A percentile compares a stretch with the other conserved stretches of the same genome.
Evolutionary conservation across 257 asterid species (phyloP).

Genomic region (Solanum dulcamara): DNA sequence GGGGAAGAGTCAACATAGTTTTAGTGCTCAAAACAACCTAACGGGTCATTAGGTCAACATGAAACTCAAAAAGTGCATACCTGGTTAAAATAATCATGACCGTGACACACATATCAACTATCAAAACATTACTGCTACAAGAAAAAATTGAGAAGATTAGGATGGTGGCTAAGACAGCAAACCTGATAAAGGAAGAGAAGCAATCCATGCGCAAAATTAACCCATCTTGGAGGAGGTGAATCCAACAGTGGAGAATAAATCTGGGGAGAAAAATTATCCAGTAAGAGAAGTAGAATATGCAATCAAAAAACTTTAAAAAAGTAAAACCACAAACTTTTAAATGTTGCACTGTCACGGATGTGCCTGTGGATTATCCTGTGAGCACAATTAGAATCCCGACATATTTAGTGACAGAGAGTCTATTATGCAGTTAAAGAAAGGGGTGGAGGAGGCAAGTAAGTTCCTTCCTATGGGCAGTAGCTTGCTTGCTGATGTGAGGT

Average conservation of each 20-base stretch:
- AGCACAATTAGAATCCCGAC: conserved; percentile 27
- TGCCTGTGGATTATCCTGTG: conserved; percentile 41
- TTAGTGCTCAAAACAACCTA: no score
- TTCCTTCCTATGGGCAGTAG: conserved; percentile 40
- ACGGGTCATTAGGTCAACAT: no score
- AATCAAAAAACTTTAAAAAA: not conserved
- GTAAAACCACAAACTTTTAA: not conserved
- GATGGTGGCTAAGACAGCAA: not conserved
- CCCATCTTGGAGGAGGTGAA: conserved; percentile 97
- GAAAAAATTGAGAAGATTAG: not conserved
- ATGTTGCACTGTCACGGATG: conserved; percentile 20
- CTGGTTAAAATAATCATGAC: not conserved
- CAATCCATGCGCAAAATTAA: conserved; percentile 79
- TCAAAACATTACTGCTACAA: not conserved
- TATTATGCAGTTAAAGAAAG: conserved; percentile 41
- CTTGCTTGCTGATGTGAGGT: conserved; percentile 11
- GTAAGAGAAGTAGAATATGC: not conserved
- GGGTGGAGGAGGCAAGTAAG: conserved; percentile 52
- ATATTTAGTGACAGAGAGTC: conserved; percentile 32
- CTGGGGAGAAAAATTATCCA: conserved; percentile 28
- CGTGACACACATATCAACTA: not conserved
- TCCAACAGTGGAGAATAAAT: conserved; percentile 82
- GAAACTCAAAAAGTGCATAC: not conserved
- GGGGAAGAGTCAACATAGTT: no score
- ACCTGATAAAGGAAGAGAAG: conserved; percentile 91